Evolutionary conservation across 192 early-diverging fungal species (phyloP).

Genomic region (Diversispora epigaea): DNA sequence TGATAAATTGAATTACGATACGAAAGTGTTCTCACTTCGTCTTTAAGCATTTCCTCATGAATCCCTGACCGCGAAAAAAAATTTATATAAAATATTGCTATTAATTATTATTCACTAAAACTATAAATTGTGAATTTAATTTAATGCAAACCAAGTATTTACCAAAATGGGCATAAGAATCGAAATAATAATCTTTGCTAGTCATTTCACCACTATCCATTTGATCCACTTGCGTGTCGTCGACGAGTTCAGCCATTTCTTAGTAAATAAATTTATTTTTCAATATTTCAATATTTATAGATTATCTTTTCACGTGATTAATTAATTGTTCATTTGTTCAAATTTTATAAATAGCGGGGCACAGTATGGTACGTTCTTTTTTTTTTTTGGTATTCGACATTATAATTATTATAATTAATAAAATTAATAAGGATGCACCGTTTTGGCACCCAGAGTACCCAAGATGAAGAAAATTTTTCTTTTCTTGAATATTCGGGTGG

Average conservation of each 20-base stretch:
- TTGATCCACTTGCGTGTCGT: not conserved
- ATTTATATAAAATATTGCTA: not conserved
- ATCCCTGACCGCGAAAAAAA: slow-evolving; percentile 1
- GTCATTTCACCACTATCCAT: slow-evolving; percentile 32
- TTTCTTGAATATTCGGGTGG: slow-evolving; percentile 59
- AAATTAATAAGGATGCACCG: not conserved
- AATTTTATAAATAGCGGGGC: no score
- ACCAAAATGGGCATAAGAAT: slow-evolving; percentile 99
- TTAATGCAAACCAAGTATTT: slow-evolving; percentile 28
- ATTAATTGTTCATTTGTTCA: no score
- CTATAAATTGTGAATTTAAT: no score
- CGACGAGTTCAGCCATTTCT: not conserved
- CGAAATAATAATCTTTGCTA: slow-evolving; percentile 92
- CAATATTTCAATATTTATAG: not conserved
- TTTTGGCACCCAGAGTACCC: slow-evolving; percentile 19
- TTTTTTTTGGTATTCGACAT: no score
- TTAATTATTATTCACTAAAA: no score
- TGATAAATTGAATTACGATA: slow-evolving; percentile 82
- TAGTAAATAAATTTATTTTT: not conserved
- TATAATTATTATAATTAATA: no score
- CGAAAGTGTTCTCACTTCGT: slow-evolving; percentile 72
- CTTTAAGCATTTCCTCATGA: slow-evolving; percentile 78
- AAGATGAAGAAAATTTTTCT: slow-evolving; percentile 53
- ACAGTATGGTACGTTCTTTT: no score
- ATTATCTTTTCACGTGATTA: no score